Conservation (phyloP, 208 protist genomes). For the Trypanosomatidae sp. region DNA sequence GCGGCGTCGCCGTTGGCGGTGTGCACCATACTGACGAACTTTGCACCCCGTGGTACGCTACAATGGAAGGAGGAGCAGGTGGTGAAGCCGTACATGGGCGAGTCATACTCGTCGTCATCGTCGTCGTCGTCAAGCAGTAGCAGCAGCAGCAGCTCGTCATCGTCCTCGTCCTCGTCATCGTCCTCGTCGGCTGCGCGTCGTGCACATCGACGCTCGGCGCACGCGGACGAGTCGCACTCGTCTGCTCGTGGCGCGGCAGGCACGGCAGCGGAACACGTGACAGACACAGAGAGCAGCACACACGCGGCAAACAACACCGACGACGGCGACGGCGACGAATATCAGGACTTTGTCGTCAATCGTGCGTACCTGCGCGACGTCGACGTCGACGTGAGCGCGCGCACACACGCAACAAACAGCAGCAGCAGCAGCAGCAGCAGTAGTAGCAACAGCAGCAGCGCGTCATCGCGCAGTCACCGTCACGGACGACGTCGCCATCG, state of each 20-base stretch:
- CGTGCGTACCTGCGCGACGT: conserved; percentile 25
- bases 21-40: conserved; percentile 57
- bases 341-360: conserved; percentile 56
- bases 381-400: conserved; percentile 21
- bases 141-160: conserved; percentile 1
- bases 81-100: conserved; percentile 51
- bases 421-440: conserved; percentile 8
- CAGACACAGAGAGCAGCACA: background rate
- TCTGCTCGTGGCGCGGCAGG: background rate
- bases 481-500: background rate
- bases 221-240: background rate
- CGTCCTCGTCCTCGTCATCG: background rate
- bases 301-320: background rate
- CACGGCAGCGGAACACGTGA: background rate
- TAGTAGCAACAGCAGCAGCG: background rate
- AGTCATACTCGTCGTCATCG: conserved; percentile 5
- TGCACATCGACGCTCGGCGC: conserved; percentile 1
- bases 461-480: background rate
- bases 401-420: conserved; percentile 11
- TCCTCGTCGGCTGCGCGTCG: conserved; percentile 7
- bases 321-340: conserved; percentile 11
- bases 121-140: background rate
- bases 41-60: conserved; percentile 17
- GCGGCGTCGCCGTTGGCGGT: conserved; percentile 25
- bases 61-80: conserved; percentile 59